phyloP scores from a whole-genome alignment of 176 grass and related monocot genomes.

The Aechmea fasciata region DNA sequence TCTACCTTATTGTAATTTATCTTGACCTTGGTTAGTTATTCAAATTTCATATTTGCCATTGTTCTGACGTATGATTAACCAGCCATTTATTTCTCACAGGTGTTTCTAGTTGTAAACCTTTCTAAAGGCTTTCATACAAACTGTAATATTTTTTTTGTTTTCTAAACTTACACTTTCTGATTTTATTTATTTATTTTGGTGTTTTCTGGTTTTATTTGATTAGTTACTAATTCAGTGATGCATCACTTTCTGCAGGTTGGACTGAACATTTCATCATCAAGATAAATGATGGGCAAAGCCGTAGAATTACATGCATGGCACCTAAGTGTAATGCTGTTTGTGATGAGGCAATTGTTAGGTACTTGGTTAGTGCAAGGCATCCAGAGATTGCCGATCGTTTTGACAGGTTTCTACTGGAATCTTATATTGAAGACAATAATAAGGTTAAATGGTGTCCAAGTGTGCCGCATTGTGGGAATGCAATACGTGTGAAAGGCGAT shows the following conservation, averaged over 20 bases:
- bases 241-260: constrained; percentile 30
- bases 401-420: constrained; percentile 43
- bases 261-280: constrained; percentile 45
- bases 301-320: constrained; percentile 46
- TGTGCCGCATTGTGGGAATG: constrained; percentile 48
- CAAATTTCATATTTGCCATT: no score
- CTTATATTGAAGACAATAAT: constrained; percentile 56
- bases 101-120: no score
- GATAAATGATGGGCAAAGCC: constrained; percentile 44
- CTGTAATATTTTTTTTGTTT: no score
- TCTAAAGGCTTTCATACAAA: no score
- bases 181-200: neutral
- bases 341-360: constrained; percentile 37
- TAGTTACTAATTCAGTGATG: constrained; percentile 5
- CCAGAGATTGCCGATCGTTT: constrained; percentile 43
- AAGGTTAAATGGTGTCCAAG: constrained; percentile 53
- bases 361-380: constrained; percentile 27
- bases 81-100: no score
- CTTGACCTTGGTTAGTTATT: no score
- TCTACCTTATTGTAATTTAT: no score
- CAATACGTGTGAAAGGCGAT: constrained; percentile 49
- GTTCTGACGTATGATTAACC: no score
- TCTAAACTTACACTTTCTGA: neutral
- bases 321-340: constrained; percentile 45
- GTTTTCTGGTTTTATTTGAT: neutral